Base-by-base conservation (phyloP, 805 yeast genomes). In the Candida stauntonica region DNA sequence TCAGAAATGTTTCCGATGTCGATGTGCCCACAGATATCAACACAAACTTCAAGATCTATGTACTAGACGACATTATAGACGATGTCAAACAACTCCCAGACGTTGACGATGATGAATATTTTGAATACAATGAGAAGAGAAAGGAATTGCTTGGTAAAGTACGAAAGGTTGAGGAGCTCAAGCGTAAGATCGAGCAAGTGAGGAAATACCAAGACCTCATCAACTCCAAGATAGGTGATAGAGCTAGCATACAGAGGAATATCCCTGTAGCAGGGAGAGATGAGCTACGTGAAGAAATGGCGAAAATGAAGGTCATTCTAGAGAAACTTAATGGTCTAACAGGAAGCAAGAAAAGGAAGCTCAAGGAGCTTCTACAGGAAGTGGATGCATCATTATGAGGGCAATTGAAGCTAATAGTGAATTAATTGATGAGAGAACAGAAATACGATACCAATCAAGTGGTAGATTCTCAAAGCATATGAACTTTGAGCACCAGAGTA, bases 271-370 rank as follows among this genome's bases (percentile, higher is more conserved):
- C 48, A 11, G 45, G 45, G 3, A 46, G 44, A 21, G 19, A 34
- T 12, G 45, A 44, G 13, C n/a, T 48, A 12, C 27, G 36, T n/a
- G 42, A 44, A 11, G 57, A 48, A 30, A 32, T 52, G 23, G 26
- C 48, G 12, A 52, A 41, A 18, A 20, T 51, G 17, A 43, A 35
- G n/a, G 34, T 48, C 5, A 38, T 41, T 3, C n/a, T 52, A 7
- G 47, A 46, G 38, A 51, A 48, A 28, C 26, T 48, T 7, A 47
- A 37, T 27, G 57, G 57, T 33, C 47, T 46, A 18, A 41, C 45
- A 18, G 45, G 36, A 5, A 29, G 36, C 7, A 41, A 42, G 16
- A 41, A 26, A 29, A 14, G 30, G 17, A 43, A 40, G 30, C 35
- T 46, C 6, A 18, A 35, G 16, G 28, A 31, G 21, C 16, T 41